Base-by-base conservation (phyloP, 2,329 filamentous ascomycete species). In the Nemania bipapillata region DNA sequence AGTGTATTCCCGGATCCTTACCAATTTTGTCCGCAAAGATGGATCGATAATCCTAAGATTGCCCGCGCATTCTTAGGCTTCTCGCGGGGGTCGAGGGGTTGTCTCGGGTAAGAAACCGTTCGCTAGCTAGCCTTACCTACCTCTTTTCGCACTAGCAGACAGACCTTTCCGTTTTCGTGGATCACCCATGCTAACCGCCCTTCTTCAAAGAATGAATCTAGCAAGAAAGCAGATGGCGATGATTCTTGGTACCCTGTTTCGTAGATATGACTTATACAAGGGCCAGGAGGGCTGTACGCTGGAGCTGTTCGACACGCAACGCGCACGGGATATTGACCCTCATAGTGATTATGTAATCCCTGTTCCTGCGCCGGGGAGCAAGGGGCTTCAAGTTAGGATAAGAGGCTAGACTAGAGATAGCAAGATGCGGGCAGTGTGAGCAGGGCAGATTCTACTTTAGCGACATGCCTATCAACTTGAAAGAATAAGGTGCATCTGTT, bases 1-100 rank as follows among this genome's bases (percentile, higher is more conserved):
- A 68, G 68, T 0, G 65, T 47, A 0, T 77, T 76, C 37, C 55
- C 67, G 9, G 65, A 75, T 4, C 50, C 71, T 0, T 65, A 65
- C 40, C 53, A 64, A n/a, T 76, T 73, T n/a, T 53, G 60, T 1
- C 74, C 73, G 0, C 67, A 77, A 63, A 37, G 74, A 2, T 76
- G 75, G 75, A 70, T 77, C 5, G 76, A 77, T 11, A 68, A 76
- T 42, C 74, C 73, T 0, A 71, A 66, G 52, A 17, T 75, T 1
- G 47, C 11, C 1, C 26, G 57, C 2, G 15, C 6, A 1, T 67
- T 73, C 26, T 42, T 67, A 0, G 71, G 66, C 0, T 76, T 76
- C 54, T 40, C 73, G 1, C 45, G 73, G 0, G 74, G 74, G 0
- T 30, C 73, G 0, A 66, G 74, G 26, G 74, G 65, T 22, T 76